These are phyloP conservation scores for Mycena venus DNA, from an alignment of 768 basidiomycete genomes.

Conservation along the genomic window DNA sequence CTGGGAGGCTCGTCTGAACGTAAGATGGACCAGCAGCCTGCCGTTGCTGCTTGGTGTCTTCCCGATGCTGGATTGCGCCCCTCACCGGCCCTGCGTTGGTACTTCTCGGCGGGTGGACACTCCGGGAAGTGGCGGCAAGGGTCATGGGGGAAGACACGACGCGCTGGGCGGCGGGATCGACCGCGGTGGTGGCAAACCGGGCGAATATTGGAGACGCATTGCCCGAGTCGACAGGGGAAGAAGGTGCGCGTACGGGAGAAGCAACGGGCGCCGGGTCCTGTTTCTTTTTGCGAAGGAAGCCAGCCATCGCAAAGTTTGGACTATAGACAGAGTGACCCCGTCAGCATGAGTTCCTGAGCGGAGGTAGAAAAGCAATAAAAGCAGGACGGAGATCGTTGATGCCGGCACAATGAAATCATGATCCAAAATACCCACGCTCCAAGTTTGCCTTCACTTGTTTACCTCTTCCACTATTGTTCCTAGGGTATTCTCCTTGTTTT, in stretches of 20 bases:
- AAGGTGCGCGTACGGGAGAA: not conserved
- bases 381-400: not conserved
- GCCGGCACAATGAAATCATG: not conserved
- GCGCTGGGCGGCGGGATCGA: slow-evolving; percentile 14
- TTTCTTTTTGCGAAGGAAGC: slow-evolving; percentile 36
- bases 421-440: not conserved
- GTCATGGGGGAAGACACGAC: slow-evolving; percentile 32
- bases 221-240: slow-evolving; percentile 2
- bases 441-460: not conserved
- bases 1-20: slow-evolving; percentile 7
- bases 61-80: slow-evolving; percentile 14
- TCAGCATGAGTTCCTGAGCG: slow-evolving; percentile 4
- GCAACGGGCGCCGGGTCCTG: slow-evolving; percentile 15
- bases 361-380: not conserved
- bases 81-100: slow-evolving; percentile 18
- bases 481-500: too few relatives aligned
- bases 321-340: slow-evolving; percentile 9
- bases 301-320: slow-evolving; percentile 22
- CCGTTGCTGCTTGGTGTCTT: slow-evolving; percentile 23
- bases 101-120: slow-evolving; percentile 16
- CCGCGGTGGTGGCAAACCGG: slow-evolving; percentile 25
- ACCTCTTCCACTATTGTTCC: not conserved
- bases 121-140: slow-evolving; percentile 18
- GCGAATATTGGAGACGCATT: slow-evolving; percentile 27
- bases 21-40: slow-evolving; percentile 22